Percentiles rank a stretch among this genome's conserved stretches.
Evolutionary conservation across 225 moss, liverwort and hornwort species (phyloP).

Genomic region (Thuidium tamariscinum): DNA sequence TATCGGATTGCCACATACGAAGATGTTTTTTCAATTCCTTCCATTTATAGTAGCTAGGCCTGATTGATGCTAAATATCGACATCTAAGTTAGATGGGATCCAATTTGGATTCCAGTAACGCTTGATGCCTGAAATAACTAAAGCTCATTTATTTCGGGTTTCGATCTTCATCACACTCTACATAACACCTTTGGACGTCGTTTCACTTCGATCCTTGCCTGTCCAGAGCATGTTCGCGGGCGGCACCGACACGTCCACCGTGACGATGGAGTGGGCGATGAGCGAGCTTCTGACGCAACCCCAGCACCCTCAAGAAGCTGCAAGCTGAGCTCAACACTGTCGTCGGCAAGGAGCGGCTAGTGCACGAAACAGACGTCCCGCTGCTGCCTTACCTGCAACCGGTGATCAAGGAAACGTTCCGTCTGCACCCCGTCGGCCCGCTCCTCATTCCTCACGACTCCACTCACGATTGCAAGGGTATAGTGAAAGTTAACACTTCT

Average conservation of each 20-base stretch:
- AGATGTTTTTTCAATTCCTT: not conserved
- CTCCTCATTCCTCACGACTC: conserved; percentile 1
- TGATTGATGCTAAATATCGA: not conserved
- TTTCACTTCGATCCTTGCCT: not conserved
- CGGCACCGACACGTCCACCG: conserved; percentile 16
- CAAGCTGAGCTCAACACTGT: not conserved
- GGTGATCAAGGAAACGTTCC: conserved; percentile 13
- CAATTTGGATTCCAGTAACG: not conserved
- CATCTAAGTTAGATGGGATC: not conserved
- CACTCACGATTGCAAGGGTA: not conserved
- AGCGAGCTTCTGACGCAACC: conserved; percentile 11
- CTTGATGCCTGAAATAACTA: not conserved
- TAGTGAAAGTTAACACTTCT: not conserved
- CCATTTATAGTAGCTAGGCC: not conserved
- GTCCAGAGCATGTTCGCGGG: conserved; percentile 9
- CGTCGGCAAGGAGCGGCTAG: not conserved
- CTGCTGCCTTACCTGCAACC: conserved; percentile 3
- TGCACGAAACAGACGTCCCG: not conserved
- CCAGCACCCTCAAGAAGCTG: not conserved
- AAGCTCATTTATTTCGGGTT: not conserved
- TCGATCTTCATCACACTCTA: not conserved
- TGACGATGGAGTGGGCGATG: conserved; percentile 28
- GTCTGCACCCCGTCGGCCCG: conserved; percentile 6
- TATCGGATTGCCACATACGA: not conserved
- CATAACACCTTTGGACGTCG: not conserved